Evolutionary conservation across 805 yeast genomes (phyloP), one percentile per base, ranked within the genome.

Genomic region (Maudiozyma bulderi): DNA sequence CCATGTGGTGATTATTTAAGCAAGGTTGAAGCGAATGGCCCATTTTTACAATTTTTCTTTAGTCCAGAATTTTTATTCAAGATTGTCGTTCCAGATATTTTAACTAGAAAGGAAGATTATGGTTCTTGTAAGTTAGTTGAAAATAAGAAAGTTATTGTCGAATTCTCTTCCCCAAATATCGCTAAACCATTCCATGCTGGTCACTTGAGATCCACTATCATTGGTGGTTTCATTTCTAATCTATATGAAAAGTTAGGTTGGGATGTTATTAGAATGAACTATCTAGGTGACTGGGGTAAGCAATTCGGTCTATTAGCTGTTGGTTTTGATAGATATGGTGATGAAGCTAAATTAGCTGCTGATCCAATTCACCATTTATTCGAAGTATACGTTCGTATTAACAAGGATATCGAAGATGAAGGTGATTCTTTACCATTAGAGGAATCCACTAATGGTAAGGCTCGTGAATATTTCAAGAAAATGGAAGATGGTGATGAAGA

Each of bases 161-260:
- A 93, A 69, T 93, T 93, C 62, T 87, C 96, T 2, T 90, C 98
- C 35, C 99, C 99, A 55, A 93, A 93, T 70, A 91, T 93, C 62
- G 99, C 99, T 56, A 93, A 93, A 72, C 99, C 99, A 10, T 93
- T 93, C 84, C 99, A 93, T 66, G 99, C 99, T 48, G 99, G 99
- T 52, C 99, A 93, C 69, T 79, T 93, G 69, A 84, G 99, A 71
- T 86, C 95, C 33, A 93, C 99, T 43, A 93, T 93, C 63, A 93
- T 93, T 65, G 99, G 99, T 59, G 98, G 98, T 13, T 93, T 89
- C 73, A 68, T 93, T 45, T 72, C 96, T 40, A 91, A 90, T 69
- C 74, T 93, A 66, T 86, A 93, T 65, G 96, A 89, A 70, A 82
- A 80, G 57, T 74, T 83, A 50, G 99, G 98, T 44, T 93, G 91